Conservation (phyloP, 305 asterid genomes). For the Solanum hybrid region DNA sequence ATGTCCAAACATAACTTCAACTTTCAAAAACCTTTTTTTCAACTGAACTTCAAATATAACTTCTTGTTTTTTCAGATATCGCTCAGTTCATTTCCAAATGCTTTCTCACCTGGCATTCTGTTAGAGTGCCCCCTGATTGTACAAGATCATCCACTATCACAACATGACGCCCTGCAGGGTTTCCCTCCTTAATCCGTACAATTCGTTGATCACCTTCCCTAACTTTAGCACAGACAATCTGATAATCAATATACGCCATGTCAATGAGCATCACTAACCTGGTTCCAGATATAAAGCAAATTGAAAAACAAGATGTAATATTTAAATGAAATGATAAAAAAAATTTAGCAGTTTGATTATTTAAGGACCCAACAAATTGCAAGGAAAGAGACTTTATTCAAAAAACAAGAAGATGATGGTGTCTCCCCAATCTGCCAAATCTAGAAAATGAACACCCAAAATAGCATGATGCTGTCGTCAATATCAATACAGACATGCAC, state of each 20-base stretch:
- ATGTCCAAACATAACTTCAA: not conserved
- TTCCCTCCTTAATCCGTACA: conserved; percentile 87
- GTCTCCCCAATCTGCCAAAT: not conserved
- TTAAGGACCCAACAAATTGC: not conserved
- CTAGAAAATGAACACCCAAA: not conserved
- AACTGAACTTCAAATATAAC: not conserved
- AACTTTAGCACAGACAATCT: conserved; percentile 91
- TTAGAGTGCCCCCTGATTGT: conserved; percentile 89
- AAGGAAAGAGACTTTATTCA: not conserved
- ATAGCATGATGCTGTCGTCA: not conserved
- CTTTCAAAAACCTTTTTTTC: not conserved
- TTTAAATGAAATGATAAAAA: not conserved
- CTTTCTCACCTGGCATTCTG: conserved; percentile 75
- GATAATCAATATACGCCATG: conserved; percentile 20
- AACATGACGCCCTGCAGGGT: conserved; percentile 82
- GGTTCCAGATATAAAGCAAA: conserved; percentile 4
- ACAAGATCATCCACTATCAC: conserved; percentile 98
- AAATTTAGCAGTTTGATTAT: not conserved
- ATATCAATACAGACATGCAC: not conserved
- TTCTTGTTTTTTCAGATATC: not conserved
- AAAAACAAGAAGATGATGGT: not conserved
- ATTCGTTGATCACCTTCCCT: conserved; percentile 92
- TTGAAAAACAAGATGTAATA: not conserved
- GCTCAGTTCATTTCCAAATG: not conserved
- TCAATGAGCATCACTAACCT: not conserved